These are phyloP conservation scores for Botryotinia globosa DNA, from an alignment of 2,329 filamentous ascomycete species.

Conservation along the genomic window DNA sequence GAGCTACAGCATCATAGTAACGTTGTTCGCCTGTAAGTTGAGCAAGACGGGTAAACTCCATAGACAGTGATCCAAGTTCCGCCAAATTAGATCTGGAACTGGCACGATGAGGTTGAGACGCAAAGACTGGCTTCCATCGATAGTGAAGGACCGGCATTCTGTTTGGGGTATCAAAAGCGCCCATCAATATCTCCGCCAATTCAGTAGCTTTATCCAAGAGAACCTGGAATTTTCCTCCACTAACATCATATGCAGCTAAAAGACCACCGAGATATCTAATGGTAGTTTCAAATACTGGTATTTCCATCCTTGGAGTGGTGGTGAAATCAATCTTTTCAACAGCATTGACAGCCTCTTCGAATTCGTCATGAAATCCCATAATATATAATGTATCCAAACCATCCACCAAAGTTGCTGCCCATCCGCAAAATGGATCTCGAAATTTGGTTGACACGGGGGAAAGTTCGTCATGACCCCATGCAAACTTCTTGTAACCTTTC, in stretches of 20 bases:
- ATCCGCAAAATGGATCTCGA: slow-evolving; percentile 84
- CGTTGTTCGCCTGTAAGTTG: slow-evolving; percentile 78
- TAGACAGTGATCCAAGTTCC: slow-evolving; percentile 63
- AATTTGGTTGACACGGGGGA: slow-evolving; percentile 65
- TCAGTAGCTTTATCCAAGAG: slow-evolving; percentile 70
- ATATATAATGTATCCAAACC: slow-evolving; percentile 83
- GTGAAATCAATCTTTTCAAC: slow-evolving; percentile 81
- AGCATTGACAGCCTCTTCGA: slow-evolving; percentile 70
- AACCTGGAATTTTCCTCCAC: slow-evolving; percentile 63
- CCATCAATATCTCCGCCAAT: slow-evolving; percentile 68
- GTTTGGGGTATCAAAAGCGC: slow-evolving; percentile 82
- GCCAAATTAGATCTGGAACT: slow-evolving; percentile 54
- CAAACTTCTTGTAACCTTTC: slow-evolving; percentile 74
- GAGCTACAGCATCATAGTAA: slow-evolving; percentile 87
- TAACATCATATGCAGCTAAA: slow-evolving; percentile 82
- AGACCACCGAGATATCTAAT: slow-evolving; percentile 90
- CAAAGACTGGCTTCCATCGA: slow-evolving; percentile 66
- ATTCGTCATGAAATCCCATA: slow-evolving; percentile 75
- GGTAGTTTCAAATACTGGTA: slow-evolving; percentile 89
- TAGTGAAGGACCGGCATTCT: slow-evolving; percentile 86
- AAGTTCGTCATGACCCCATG: slow-evolving; percentile 86
- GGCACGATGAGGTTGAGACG: slow-evolving; percentile 63
- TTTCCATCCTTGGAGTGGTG: slow-evolving; percentile 60
- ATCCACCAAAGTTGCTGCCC: slow-evolving; percentile 86
- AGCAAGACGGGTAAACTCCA: slow-evolving; percentile 87